phyloP scores from a whole-genome alignment of 805 yeast species.

The Brettanomyces anomalus region DNA sequence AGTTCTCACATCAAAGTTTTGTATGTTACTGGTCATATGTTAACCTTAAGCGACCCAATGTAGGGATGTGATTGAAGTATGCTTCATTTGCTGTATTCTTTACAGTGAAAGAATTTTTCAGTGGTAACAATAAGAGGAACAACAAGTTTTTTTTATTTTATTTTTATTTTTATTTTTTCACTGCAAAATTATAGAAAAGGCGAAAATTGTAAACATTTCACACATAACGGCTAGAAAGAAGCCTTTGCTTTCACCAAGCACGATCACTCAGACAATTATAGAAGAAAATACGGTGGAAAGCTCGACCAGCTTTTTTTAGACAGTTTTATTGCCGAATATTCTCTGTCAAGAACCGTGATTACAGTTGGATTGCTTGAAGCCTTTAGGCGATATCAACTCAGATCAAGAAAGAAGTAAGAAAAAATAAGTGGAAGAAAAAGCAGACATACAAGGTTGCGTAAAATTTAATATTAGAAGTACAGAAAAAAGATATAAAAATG shows the following conservation, averaged over 20 bases:
- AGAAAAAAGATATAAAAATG: conserved; percentile 20
- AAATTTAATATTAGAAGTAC: neutral
- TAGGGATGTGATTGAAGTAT: no score
- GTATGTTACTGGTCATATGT: no score
- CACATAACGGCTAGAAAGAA: no score
- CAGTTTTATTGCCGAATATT: neutral
- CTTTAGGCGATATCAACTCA: neutral
- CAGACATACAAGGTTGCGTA: neutral
- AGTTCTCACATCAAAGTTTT: neutral
- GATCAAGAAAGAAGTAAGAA: neutral
- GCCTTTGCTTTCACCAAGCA: no score
- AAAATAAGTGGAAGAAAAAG: neutral
- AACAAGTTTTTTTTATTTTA: neutral
- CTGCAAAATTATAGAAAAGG: neutral
- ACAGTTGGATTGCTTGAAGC: neutral
- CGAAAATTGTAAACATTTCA: no score
- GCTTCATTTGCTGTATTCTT: no score
- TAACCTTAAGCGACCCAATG: no score
- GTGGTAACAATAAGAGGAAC: no score
- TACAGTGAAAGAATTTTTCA: no score
- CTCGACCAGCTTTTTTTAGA: neutral
- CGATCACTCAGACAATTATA: no score
- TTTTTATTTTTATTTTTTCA: neutral
- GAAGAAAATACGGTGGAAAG: neutral
- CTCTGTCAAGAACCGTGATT: no score